These are phyloP conservation scores for Datisca glomerata DNA, from an alignment of 306 rosid species.

Conservation along the genomic window DNA sequence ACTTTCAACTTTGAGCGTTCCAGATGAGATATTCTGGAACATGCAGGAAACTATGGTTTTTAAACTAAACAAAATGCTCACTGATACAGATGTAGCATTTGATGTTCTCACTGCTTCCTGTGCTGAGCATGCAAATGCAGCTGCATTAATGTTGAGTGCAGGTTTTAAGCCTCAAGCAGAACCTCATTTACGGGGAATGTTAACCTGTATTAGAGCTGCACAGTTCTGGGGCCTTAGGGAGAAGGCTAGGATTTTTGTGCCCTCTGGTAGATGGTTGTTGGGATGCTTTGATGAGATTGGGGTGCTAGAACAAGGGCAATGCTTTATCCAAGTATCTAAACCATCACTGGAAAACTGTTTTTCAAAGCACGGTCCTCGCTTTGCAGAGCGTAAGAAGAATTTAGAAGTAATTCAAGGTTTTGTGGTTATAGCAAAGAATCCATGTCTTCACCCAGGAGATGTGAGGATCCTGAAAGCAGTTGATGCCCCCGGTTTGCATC, in stretches of 20 bases:
- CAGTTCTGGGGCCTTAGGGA: constrained; percentile 86
- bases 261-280: constrained; percentile 82
- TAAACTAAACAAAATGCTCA: constrained; percentile 43
- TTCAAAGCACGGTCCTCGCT: constrained; percentile 72
- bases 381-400: constrained; percentile 34
- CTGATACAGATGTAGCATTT: constrained; percentile 49
- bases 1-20: constrained; percentile 50
- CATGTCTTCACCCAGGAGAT: constrained; percentile 94
- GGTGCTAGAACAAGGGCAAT: constrained; percentile 68
- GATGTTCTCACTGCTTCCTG: constrained; percentile 74
- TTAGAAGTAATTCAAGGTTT: constrained; percentile 44
- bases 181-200: constrained; percentile 83
- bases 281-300: constrained; percentile 69
- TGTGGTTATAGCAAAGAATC: constrained; percentile 75
- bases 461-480: constrained; percentile 79
- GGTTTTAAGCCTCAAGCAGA: constrained; percentile 74
- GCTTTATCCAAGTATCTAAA: constrained; percentile 70
- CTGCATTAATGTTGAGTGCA: constrained; percentile 87
- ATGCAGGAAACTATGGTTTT: constrained; percentile 75
- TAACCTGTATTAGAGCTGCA: constrained; percentile 60
- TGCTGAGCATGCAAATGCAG: constrained; percentile 71
- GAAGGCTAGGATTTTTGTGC: constrained; percentile 73
- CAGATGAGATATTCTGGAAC: constrained; percentile 56
- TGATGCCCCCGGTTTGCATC: constrained; percentile 61
- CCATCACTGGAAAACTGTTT: constrained; percentile 66